phyloP scores from a whole-genome alignment of 2,329 filamentous ascomycete species.

The Calonectria henricotiae region DNA sequence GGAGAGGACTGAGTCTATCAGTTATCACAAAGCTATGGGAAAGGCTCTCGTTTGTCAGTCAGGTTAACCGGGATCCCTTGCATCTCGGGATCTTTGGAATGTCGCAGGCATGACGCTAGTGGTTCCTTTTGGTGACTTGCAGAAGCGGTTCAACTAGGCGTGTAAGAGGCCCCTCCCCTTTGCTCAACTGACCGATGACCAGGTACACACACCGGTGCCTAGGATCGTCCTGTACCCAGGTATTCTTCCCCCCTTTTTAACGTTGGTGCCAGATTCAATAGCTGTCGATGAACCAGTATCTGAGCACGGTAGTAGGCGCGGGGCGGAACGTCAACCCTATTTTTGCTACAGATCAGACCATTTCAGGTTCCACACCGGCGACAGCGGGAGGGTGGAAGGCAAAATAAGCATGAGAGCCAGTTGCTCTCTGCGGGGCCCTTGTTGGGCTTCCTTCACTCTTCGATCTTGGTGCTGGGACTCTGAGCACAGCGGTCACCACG shows the following conservation, averaged over 20 bases:
- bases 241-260: background rate
- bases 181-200: background rate
- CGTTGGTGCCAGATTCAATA: background rate
- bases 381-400: background rate
- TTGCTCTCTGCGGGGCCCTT: background rate
- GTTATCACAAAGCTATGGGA: background rate
- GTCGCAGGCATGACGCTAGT: background rate
- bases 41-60: background rate
- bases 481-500: background rate
- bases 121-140: background rate
- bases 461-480: background rate
- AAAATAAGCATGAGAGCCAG: background rate
- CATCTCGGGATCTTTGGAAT: background rate
- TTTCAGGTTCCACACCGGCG: background rate
- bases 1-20: background rate
- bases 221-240: background rate
- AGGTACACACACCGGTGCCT: background rate
- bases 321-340: background rate
- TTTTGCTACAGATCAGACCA: background rate
- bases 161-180: background rate
- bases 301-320: background rate
- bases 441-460: background rate
- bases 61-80: background rate
- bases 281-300: slow-evolving; percentile 5
- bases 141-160: background rate